A percentile compares a stretch with the other conserved stretches of the same genome.
phyloP scores from a whole-genome alignment of 441 rosid genomes.

The Croton setiger region DNA sequence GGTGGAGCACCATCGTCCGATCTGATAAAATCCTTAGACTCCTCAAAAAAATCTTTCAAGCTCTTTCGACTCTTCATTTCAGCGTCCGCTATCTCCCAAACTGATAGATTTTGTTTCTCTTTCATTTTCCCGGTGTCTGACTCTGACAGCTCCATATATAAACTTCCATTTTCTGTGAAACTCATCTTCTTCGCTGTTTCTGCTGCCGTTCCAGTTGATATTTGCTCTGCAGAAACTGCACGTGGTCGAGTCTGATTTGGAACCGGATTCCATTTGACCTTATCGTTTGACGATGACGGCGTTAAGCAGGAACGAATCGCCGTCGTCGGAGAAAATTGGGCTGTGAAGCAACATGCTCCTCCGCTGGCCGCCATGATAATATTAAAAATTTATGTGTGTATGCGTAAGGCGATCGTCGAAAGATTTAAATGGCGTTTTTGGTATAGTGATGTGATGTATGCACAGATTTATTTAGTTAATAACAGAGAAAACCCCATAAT shows the following conservation, averaged over 20 bases:
- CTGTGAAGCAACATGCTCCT: neutral
- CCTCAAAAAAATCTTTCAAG: slow-evolving; percentile 49
- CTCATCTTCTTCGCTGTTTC: neutral
- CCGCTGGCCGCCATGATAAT: slow-evolving; percentile 16
- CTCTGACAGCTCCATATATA: neutral
- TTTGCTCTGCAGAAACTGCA: slow-evolving; percentile 14
- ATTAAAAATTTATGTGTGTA: neutral
- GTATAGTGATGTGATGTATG: no score
- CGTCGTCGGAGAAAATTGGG: slow-evolving; percentile 9
- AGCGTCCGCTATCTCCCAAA: slow-evolving; percentile 5
- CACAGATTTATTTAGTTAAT: no score
- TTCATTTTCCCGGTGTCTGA: neutral
- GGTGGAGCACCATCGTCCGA: slow-evolving; percentile 52
- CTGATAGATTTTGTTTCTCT: slow-evolving; percentile 6
- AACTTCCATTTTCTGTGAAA: slow-evolving; percentile 7
- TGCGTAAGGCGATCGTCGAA: neutral
- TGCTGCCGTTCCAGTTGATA: neutral
- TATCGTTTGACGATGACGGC: neutral
- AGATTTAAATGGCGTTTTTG: neutral
- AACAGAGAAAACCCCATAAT: no score
- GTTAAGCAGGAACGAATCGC: slow-evolving; percentile 7
- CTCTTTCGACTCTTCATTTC: slow-evolving; percentile 30
- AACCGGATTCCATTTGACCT: slow-evolving; percentile 6
- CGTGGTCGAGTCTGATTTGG: slow-evolving; percentile 4
- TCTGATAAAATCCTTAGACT: slow-evolving; percentile 35